phyloP scores from a whole-genome alignment of 805 yeast genomes.

The Kodamaea hsintzibuensis region DNA sequence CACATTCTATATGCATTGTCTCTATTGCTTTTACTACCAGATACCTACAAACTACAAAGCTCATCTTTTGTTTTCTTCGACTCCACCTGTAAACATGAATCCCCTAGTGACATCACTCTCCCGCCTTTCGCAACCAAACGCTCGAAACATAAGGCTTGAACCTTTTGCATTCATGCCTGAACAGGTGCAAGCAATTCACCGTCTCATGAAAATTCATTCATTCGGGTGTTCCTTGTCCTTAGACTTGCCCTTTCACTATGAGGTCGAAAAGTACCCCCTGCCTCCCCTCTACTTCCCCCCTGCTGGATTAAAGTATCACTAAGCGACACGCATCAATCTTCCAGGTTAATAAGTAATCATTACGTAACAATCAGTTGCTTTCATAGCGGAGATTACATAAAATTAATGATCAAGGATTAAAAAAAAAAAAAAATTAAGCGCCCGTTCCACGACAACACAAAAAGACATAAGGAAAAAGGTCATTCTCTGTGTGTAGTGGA shows the following conservation, averaged over 20 bases:
- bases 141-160: neutral
- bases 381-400: neutral
- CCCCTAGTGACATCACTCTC: neutral
- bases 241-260: neutral
- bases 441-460: constrained; percentile 2
- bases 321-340: neutral
- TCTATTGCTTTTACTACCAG: too few relatives aligned
- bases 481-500: neutral
- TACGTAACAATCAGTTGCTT: neutral
- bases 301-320: neutral
- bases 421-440: constrained; percentile 2
- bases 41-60: neutral
- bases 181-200: too few relatives aligned
- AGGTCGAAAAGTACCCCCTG: neutral
- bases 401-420: constrained; percentile 1
- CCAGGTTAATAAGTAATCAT: neutral
- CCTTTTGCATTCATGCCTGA: neutral
- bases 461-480: neutral
- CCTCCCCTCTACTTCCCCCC: neutral
- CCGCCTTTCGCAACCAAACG: neutral
- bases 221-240: neutral
- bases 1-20: neutral
- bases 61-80: neutral
- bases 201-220: too few relatives aligned
- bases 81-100: neutral